Evolutionary conservation across 2,329 filamentous ascomycete species (phyloP), one percentile per base, ranked within the genome.

Genomic region (Metarhizium album): DNA sequence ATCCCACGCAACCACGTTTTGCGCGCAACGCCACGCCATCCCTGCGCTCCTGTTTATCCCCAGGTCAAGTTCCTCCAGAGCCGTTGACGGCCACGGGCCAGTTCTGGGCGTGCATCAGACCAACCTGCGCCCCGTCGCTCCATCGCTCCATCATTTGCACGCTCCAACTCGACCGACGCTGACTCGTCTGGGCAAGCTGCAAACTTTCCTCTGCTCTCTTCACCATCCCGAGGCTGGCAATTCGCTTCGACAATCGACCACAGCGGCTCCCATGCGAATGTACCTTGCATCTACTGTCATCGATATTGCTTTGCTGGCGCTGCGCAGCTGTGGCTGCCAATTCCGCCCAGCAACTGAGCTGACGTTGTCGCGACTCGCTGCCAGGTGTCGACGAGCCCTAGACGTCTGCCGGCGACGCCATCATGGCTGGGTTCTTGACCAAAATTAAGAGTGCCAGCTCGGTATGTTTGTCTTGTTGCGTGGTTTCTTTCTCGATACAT

Each of bases 351-450:
- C 54, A 35, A 53, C 50, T 51, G 48, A 35, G 22, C 38, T 42
- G 29, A 50, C 51, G 40, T 38, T 42, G 20, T 40, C 23, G 45
- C 52, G 47, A 50, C 46, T 40, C 23, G 45, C 52, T 48, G 51
- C 46, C 20, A 46, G 13, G 16, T 29, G 6, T 37, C 18, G 18
- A 18, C 42, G 23, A 50, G 46, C 54, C 51, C 27, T 35, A 22
- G 22, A 16, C 29, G 11, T 46, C 31, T 37, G 37, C 45, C 51
- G 18, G 48, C 52, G 42, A 55, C 54, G 48, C 57, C 55, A 48
- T 53, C 57, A 82, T 82, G 78, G 70, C 78, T 55, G 72, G 75
- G 55, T 76, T 83, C 58, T 74, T 82, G 55, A 78, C 72, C 59
- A 82, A 79, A 64, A 74, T 81, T 62, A 80, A 80, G 67, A 69